Base-by-base conservation (phyloP, 148 eudicot genomes). In the Fagopyrum homotropicum region DNA sequence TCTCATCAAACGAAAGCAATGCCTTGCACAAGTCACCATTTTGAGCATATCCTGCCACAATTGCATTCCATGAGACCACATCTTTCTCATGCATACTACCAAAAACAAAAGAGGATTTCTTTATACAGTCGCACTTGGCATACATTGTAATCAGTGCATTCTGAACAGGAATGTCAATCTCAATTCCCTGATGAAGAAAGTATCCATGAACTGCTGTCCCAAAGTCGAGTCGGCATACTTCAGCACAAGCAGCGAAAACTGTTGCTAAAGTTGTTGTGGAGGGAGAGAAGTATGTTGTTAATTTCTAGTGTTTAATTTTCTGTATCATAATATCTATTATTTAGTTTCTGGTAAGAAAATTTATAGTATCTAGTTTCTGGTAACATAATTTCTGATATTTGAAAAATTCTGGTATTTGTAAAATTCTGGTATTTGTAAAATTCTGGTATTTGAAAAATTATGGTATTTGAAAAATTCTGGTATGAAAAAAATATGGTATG, bases 41-140 rank as follows among this genome's bases (percentile, higher is more conserved):
- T 72, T 90, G 90, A 11, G 97, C 89, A 79, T 83, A 81, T 69
- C 88, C 97, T 50, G 91, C 85, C 50, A 95, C 83, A 56, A 92
- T 83, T 48, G 96, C 92, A 69, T 95, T 95, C 98, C 98, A 90
- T 17, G 98, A 87, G 51, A 95, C 98, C n/a, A 88, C 82, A 59
- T 94, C 90, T 77, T 82, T 89, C 46, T 86, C 79, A 14, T 64
- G 72, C 90, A 95, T 92, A 73, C 29, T 72, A 43, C 80, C 72
- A 43, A 95, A 95, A 76, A 88, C 79, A 77, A 54, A 69, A 75
- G 79, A 80, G 75, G 92, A 81, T 73, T 82, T 86, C 73, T 83
- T 75, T 44, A 90, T 50, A 74, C 30, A 77, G 70, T 85, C 89
- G 78, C 88, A 87, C 82, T 94, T 94, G 59, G 87, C 89, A 77